A percentile compares a stretch with the other conserved stretches of the same genome.
Evolutionary conservation across 2,329 filamentous ascomycete species (phyloP).

Genomic region (Coleophoma eucalyptorum): DNA sequence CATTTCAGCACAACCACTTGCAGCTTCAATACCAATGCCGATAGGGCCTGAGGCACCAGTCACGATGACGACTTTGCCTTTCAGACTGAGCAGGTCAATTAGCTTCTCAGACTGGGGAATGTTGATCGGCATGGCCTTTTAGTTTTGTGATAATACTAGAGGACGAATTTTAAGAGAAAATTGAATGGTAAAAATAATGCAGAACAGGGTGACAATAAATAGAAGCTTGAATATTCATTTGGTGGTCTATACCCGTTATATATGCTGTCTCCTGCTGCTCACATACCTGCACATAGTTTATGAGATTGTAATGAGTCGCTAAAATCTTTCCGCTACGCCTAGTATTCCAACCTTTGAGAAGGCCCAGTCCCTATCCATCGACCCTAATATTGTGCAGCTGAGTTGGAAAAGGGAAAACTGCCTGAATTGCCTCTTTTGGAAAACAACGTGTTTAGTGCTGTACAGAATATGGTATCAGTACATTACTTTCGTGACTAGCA

Average conservation of each 20-base stretch:
- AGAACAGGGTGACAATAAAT: not conserved
- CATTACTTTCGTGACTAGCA: not conserved
- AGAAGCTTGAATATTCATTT: not conserved
- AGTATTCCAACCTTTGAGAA: not conserved
- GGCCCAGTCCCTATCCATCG: not conserved
- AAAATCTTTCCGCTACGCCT: not conserved
- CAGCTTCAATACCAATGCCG: slow-evolving; percentile 65
- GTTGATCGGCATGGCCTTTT: not conserved
- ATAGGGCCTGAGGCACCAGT: slow-evolving; percentile 61
- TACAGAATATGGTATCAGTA: not conserved
- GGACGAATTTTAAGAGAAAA: not conserved
- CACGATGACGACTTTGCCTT: slow-evolving; percentile 53
- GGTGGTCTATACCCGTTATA: not conserved
- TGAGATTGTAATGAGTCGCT: not conserved
- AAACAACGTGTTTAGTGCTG: not conserved
- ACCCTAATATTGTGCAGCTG: not conserved
- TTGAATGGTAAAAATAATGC: not conserved
- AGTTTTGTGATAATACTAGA: not conserved
- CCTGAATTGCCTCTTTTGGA: not conserved
- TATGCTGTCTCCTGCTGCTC: not conserved
- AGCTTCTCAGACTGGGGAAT: not conserved
- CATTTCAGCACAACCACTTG: slow-evolving; percentile 61
- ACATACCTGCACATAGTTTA: not conserved
- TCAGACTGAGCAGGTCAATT: not conserved
- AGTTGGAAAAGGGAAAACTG: not conserved